Evolutionary conservation across 352 stramenopile species (phyloP), one percentile per base, ranked within the genome.

Genomic region (Pythium grandisporangium): DNA sequence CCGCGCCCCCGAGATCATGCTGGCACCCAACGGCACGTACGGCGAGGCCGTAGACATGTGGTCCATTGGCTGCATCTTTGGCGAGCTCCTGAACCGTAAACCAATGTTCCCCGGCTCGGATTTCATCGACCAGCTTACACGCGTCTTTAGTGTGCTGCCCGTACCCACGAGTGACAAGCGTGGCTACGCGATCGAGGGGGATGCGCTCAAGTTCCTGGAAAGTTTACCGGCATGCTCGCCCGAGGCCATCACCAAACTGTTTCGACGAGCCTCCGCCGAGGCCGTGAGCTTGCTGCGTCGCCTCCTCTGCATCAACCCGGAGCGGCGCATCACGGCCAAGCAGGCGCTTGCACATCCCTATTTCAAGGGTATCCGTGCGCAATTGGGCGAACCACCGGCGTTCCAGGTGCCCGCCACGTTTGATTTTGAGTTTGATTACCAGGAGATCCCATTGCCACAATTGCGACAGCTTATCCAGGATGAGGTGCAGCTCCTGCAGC

Each of bases 11-110:
- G 81, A 93, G 65, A 84, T 93, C 40, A 85, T 92, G 70, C 45
- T 93, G 21, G 69, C 78, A n/a, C 75, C 78, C 20, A 86, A 83
- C 17, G 75, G 75, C 4, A 53, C 59, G 2, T 90, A 90, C 66
- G 80, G 70, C 40, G 70, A 89, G 29, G 71, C 79, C 16, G 67
- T 89, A 32, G 79, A 93, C 44, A 90, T 93, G 77, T 90, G 79
- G 79, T 89, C 74, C 1, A 84, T 93, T 26, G 79, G 79, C 19
- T 93, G 79, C 56, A 98, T 99, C 51, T 87, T 99, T 30, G 95
- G 92, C 3, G 95, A 95, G 51, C 56, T 95, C 38, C 62, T 95
- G 1, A 82, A 84, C 38, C 71, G 79, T 17, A 64, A 76, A 20
- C 78, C 78, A 23, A 58, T 91, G 32, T 89, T 90, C 39, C 73